Percentiles rank a stretch among this genome's conserved stretches.
Conservation (phyloP, 164 flowering plant species). For the Magnolia kwangsiensis region DNA sequence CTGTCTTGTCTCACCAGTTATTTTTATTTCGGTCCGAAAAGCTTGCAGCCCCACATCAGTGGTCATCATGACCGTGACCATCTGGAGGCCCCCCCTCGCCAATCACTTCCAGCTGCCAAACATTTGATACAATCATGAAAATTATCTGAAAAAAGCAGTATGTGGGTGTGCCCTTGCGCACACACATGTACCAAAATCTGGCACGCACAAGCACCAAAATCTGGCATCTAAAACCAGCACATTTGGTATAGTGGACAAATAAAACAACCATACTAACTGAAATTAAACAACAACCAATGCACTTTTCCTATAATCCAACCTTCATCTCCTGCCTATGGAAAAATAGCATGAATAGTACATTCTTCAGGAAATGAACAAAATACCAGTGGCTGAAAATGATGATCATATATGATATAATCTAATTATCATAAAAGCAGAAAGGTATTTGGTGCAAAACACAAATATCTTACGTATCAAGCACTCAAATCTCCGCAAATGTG, state of each 20-base stretch:
- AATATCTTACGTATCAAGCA: background rate
- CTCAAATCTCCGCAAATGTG: background rate
- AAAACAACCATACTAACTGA: background rate
- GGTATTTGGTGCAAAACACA: background rate
- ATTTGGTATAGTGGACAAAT: background rate
- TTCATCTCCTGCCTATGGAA: too few relatives aligned
- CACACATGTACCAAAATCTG: background rate
- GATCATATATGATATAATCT: background rate
- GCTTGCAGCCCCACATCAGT: conserved; percentile 26
- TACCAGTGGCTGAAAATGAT: background rate
- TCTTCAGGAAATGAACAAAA: background rate
- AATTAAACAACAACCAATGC: background rate
- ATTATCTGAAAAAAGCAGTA: background rate
- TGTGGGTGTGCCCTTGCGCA: background rate
- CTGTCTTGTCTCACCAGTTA: conserved; percentile 28
- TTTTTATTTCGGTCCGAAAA: conserved; percentile 31
- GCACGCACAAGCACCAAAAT: background rate
- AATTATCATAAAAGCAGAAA: background rate
- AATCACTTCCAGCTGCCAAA: conserved; percentile 68
- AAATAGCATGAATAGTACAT: background rate
- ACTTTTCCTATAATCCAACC: too few relatives aligned
- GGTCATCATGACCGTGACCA: conserved; percentile 40
- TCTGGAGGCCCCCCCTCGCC: conserved; percentile 79
- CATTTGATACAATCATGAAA: background rate
- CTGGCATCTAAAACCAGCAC: background rate